Evolutionary conservation across 2,329 filamentous ascomycete genomes (phyloP).

Genomic region (Aspergillus floridensis): DNA sequence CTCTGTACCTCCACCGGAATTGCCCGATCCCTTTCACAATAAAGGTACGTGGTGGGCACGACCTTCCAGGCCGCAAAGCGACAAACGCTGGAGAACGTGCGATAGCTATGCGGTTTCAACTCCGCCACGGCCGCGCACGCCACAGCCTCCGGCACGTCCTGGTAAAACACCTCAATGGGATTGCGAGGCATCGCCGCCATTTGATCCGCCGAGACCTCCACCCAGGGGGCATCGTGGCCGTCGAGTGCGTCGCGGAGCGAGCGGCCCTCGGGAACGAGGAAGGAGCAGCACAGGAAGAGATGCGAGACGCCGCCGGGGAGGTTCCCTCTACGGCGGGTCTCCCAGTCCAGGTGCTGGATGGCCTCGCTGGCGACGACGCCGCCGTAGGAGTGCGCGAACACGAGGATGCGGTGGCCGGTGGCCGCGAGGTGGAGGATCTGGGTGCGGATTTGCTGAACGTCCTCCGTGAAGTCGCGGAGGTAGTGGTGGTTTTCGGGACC

Average conservation of each 20-base stretch:
- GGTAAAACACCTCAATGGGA: conserved; percentile 4
- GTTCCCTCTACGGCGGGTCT: neutral
- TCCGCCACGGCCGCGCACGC: neutral
- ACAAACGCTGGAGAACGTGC: neutral
- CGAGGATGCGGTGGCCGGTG: neutral
- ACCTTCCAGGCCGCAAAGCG: conserved; percentile 6
- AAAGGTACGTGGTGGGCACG: conserved; percentile 8
- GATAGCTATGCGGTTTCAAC: conserved; percentile 5
- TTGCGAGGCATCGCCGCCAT: neutral
- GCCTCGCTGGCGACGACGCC: neutral
- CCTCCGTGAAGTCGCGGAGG: neutral
- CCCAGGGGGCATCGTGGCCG: neutral
- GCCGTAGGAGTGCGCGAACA: conserved; percentile 9
- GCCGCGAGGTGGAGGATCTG: neutral
- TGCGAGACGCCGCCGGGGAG: neutral
- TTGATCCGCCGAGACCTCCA: neutral
- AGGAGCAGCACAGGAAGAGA: neutral
- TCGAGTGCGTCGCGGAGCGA: conserved; percentile 1
- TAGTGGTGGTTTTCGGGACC: neutral
- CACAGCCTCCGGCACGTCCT: neutral
- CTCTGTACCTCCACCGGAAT: neutral
- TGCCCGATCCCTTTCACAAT: conserved; percentile 4
- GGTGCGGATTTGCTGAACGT: neutral
- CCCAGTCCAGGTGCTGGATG: neutral
- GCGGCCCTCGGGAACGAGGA: neutral